Conservation (phyloP, 768 basidiomycete genomes). For the Botryobasidium botryosum region DNA sequence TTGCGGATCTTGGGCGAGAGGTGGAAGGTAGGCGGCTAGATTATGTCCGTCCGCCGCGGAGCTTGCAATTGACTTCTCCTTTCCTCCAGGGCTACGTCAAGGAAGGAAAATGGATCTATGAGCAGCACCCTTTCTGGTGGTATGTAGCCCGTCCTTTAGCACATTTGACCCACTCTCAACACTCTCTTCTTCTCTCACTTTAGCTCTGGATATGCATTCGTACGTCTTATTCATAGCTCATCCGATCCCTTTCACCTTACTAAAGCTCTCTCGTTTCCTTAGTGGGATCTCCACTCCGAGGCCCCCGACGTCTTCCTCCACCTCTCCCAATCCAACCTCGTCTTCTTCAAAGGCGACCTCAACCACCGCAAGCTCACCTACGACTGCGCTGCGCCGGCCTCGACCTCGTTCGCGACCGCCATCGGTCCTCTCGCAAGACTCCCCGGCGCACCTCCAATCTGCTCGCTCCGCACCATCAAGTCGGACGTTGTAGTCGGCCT, state of each 20-base stretch:
- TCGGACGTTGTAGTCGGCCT: constrained; percentile 88
- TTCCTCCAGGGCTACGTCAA: constrained; percentile 53
- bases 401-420: constrained; percentile 76
- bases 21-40: constrained; percentile 96
- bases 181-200: too few species aligned
- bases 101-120: constrained; percentile 87
- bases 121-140: constrained; percentile 90
- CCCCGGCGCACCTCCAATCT: constrained; percentile 74
- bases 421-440: constrained; percentile 86
- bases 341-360: constrained; percentile 87
- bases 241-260: not conserved
- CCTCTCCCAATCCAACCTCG: constrained; percentile 76
- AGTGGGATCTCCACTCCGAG: constrained; percentile 65
- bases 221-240: constrained; percentile 14
- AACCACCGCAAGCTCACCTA: constrained; percentile 87
- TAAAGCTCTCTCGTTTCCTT: constrained; percentile 3
- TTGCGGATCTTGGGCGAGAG: constrained; percentile 61
- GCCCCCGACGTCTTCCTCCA: constrained; percentile 86
- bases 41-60: too few species aligned
- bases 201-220: constrained; percentile 89
- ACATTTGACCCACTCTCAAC: too few species aligned
- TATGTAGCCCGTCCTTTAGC: too few species aligned
- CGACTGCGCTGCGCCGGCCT: constrained; percentile 70
- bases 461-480: constrained; percentile 82
- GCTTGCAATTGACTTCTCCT: not conserved